Base-by-base conservation (phyloP, 2,329 filamentous ascomycete species). In the Phyllosticta ampelicida region DNA sequence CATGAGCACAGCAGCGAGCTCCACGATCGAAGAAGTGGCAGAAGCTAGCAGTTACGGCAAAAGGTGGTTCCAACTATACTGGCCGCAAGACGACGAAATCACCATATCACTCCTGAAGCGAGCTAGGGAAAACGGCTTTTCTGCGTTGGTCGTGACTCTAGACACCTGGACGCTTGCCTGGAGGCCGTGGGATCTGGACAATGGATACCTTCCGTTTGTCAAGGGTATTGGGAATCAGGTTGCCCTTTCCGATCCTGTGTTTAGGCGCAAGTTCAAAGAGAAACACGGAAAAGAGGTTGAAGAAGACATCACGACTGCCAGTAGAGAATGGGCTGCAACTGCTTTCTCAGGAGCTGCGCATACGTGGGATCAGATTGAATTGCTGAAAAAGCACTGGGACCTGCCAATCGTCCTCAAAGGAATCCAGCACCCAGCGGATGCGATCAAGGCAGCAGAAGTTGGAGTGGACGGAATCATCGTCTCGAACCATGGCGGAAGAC, bases 11-110 rank as follows among this genome's bases (percentile, higher is more conserved):
- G 84, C 85, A 0, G 77, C 81, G 3, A 76, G 77, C 1, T 76
- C 77, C 18, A 78, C 77, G 1, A 84, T 87, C 56, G 84, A 87
- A 66, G 80, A 87, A 48, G 78, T 86, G 0, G 83, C 81, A 0
- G 64, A 74, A 11, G 81, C 81, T 0, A 81, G 77, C 51, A 78
- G 78, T 0, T 70, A 77, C 9, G 80, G 81, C 1, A 74, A 77
- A 44, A 74, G 83, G 19, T 89, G 84, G 84, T 89, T 79, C 67
- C 86, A 89, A 66, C 77, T 89, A 0, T 89, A 89, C 71, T 88
- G 85, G 83, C 85, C 86, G 0, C 71, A 76, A 19, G 78, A 82
- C 62, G 78, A 88, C 58, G 78, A 83, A 1, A 76, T 89, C 56
- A 87, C 85, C 0, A 71, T 78, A 0, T 86, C 81, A 5, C 29